Conservation (phyloP, 192 early-diverging fungal genomes). For the Podila clonocystis region DNA sequence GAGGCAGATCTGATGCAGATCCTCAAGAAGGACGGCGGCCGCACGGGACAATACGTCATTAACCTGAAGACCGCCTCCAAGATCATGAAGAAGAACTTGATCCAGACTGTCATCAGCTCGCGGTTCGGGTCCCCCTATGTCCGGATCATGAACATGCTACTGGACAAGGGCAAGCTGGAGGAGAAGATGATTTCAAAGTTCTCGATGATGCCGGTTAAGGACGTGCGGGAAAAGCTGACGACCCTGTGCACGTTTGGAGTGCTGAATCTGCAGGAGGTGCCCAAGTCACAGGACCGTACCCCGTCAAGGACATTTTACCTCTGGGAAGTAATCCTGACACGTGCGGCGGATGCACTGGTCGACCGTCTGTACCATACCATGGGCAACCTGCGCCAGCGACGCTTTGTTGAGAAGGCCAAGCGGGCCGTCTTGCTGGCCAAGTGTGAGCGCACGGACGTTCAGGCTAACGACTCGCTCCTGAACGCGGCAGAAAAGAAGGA, state of each 20-base stretch:
- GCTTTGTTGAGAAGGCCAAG: slow-evolving; percentile 55
- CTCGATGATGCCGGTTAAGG: slow-evolving; percentile 72
- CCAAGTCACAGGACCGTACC: slow-evolving; percentile 74
- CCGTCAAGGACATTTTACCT: slow-evolving; percentile 80
- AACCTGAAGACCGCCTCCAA: slow-evolving; percentile 64
- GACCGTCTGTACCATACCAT: slow-evolving; percentile 65
- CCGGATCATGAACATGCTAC: slow-evolving; percentile 72
- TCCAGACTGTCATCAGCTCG: slow-evolving; percentile 67
- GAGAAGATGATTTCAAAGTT: slow-evolving; percentile 73
- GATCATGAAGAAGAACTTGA: slow-evolving; percentile 62
- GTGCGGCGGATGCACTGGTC: slow-evolving; percentile 59
- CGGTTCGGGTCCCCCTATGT: slow-evolving; percentile 68
- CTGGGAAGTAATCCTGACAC: slow-evolving; percentile 68
- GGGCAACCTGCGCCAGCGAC: slow-evolving; percentile 64
- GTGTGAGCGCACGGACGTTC: slow-evolving; percentile 72
- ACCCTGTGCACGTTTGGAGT: slow-evolving; percentile 50
- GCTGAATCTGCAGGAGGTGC: slow-evolving; percentile 69
- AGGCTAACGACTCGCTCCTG: slow-evolving; percentile 61
- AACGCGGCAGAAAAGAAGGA: slow-evolving; percentile 60
- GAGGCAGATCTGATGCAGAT: slow-evolving; percentile 65
- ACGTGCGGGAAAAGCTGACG: slow-evolving; percentile 71
- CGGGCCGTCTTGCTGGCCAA: slow-evolving; percentile 68
- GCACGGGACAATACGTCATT: slow-evolving; percentile 68
- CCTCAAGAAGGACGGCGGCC: slow-evolving; percentile 63
- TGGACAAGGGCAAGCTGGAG: slow-evolving; percentile 80